phyloP scores from a whole-genome alignment of 768 basidiomycete genomes.

The Collybia mongolica region DNA sequence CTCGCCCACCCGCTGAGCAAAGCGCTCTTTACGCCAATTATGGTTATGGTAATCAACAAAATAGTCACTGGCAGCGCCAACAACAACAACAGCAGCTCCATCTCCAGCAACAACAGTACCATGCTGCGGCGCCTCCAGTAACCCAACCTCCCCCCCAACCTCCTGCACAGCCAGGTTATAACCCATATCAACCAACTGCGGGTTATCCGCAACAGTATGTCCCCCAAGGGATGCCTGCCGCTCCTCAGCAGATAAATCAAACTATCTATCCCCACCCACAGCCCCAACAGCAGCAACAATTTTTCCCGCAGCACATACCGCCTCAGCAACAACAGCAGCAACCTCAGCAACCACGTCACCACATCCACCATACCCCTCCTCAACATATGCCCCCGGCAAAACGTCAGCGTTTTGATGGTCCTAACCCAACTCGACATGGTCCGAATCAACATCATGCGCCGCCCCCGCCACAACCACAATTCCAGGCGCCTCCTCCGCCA shows the following conservation, averaged over 20 bases:
- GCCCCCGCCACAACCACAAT: constrained; percentile 64
- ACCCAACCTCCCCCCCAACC: constrained; percentile 55
- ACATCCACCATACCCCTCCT: constrained; percentile 62
- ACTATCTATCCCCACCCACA: constrained; percentile 46
- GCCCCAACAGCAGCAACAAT: constrained; percentile 43
- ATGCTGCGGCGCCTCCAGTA: constrained; percentile 50
- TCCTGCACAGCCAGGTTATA: constrained; percentile 62
- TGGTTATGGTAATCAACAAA: constrained; percentile 76
- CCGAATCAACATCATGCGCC: constrained; percentile 45
- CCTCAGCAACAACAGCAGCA: constrained; percentile 42
- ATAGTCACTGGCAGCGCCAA: constrained; percentile 67
- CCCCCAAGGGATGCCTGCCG: constrained; percentile 51
- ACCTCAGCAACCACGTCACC: constrained; percentile 49
- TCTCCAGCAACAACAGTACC: constrained; percentile 50
- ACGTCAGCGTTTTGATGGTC: constrained; percentile 85
- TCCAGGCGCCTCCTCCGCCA: constrained; percentile 57
- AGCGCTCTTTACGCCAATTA: constrained; percentile 89
- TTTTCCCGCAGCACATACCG: constrained; percentile 42
- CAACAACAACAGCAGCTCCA: constrained; percentile 43
- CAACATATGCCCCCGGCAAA: constrained; percentile 92
- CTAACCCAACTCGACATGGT: constrained; percentile 50
- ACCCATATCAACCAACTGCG: constrained; percentile 71
- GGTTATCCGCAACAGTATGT: constrained; percentile 67
- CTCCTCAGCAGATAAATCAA: constrained; percentile 52
- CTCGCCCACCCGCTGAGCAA: constrained; percentile 73